Conservation (phyloP, 768 basidiomycete genomes). For the Mycena metata region DNA sequence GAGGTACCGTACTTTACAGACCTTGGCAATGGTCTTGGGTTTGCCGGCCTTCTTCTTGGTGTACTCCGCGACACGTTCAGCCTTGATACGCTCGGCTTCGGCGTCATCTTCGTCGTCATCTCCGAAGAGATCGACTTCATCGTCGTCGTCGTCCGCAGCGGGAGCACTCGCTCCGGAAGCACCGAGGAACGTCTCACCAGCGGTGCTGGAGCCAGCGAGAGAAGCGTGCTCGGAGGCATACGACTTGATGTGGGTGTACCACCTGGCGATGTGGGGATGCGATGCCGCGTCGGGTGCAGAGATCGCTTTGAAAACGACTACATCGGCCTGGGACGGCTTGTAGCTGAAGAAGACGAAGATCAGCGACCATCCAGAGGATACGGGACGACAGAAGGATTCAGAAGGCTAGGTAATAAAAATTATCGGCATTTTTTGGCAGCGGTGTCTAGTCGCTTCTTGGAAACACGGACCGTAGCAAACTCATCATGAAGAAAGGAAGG, state of each 20-base stretch:
- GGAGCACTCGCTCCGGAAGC: slow-evolving; percentile 57
- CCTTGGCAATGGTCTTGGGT: slow-evolving; percentile 90
- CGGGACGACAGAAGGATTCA: slow-evolving; percentile 21
- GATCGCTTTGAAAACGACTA: slow-evolving; percentile 89
- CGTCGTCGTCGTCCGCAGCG: slow-evolving; percentile 73
- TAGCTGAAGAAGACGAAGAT: slow-evolving; percentile 67
- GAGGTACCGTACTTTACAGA: slow-evolving; percentile 47
- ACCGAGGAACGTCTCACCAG: slow-evolving; percentile 79
- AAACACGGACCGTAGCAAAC: slow-evolving; percentile 97
- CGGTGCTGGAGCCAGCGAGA: slow-evolving; percentile 88
- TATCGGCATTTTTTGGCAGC: slow-evolving; percentile 84
- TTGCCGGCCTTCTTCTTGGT: slow-evolving; percentile 94
- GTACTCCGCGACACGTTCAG: slow-evolving; percentile 94
- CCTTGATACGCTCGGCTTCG: slow-evolving; percentile 90
- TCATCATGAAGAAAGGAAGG: slow-evolving; percentile 67
- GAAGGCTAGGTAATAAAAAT: slow-evolving; percentile 53
- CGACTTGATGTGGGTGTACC: slow-evolving; percentile 96
- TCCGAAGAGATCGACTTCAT: slow-evolving; percentile 89
- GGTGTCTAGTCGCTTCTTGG: slow-evolving; percentile 95
- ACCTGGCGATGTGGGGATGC: slow-evolving; percentile 84
- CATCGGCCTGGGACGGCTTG: slow-evolving; percentile 94
- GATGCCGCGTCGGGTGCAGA: slow-evolving; percentile 72
- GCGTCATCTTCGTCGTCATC: slow-evolving; percentile 86
- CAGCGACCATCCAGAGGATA: slow-evolving; percentile 34
- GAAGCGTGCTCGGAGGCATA: slow-evolving; percentile 82